Evolutionary conservation across 352 stramenopile genomes (phyloP).

Genomic region (Globisporangium sylvaticum): DNA sequence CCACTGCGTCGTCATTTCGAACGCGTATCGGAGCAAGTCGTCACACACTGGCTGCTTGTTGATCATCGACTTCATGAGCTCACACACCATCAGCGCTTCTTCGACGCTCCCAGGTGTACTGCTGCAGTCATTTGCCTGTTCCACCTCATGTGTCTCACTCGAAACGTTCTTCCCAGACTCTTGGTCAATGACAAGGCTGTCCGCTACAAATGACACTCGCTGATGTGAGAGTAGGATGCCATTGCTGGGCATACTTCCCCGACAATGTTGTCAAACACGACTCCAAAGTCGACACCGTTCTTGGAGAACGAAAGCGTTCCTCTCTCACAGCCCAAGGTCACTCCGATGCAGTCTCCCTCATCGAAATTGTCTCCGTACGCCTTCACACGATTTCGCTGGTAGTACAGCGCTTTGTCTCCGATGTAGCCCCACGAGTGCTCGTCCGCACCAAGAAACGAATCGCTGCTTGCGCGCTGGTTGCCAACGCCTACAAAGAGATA

Average conservation of each 20-base stretch:
- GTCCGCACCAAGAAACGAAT: slow-evolving; percentile 97
- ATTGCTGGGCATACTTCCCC: slow-evolving; percentile 90
- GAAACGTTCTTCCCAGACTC: neutral
- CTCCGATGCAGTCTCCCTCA: slow-evolving; percentile 84
- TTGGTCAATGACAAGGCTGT: slow-evolving; percentile 8
- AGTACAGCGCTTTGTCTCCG: slow-evolving; percentile 97
- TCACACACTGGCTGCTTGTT: slow-evolving; percentile 20
- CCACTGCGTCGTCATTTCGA: slow-evolving; percentile 60
- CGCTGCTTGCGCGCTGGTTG: slow-evolving; percentile 86
- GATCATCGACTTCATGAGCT: slow-evolving; percentile 50
- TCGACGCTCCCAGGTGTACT: slow-evolving; percentile 28
- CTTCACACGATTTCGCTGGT: slow-evolving; percentile 93
- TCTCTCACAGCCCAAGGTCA: slow-evolving; percentile 79
- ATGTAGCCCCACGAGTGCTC: slow-evolving; percentile 98
- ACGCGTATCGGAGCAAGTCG: slow-evolving; percentile 31
- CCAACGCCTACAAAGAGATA: slow-evolving; percentile 98
- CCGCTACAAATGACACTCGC: slow-evolving; percentile 55
- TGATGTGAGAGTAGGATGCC: slow-evolving; percentile 91
- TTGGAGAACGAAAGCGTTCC: slow-evolving; percentile 87
- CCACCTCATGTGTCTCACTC: too few relatives aligned
- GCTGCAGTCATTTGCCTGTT: neutral
- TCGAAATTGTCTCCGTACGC: slow-evolving; percentile 85
- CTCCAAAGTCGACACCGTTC: slow-evolving; percentile 81
- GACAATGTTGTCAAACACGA: slow-evolving; percentile 91
- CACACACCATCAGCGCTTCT: slow-evolving; percentile 56